phyloP scores from a whole-genome alignment of 768 basidiomycete species.

The Mycena latifolia region DNA sequence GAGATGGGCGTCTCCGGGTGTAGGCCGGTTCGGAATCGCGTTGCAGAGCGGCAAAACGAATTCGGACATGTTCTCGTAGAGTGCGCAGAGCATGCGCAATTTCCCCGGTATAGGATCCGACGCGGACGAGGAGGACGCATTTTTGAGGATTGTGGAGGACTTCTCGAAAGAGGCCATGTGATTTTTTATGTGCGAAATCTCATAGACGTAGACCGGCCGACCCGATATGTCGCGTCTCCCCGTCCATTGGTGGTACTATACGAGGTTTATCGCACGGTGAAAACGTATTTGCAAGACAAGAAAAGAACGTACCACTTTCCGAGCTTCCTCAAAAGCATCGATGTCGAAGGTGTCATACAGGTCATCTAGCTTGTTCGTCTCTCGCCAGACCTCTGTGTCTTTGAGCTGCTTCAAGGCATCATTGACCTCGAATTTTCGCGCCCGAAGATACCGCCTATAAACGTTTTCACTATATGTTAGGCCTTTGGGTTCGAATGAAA shows the following conservation, averaged over 20 bases:
- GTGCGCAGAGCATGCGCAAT: slow-evolving; percentile 39
- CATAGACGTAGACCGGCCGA: slow-evolving; percentile 45
- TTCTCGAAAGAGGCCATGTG: slow-evolving; percentile 63
- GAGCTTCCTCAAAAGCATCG: slow-evolving; percentile 58
- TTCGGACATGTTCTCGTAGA: slow-evolving; percentile 62
- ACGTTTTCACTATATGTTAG: not conserved
- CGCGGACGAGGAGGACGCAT: not conserved
- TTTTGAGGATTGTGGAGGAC: slow-evolving; percentile 29
- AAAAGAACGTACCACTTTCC: slow-evolving; percentile 44
- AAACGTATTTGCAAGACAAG: too few relatives aligned
- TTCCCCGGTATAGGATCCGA: slow-evolving; percentile 24
- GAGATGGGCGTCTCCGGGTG: slow-evolving; percentile 52
- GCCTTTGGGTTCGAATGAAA: not conserved
- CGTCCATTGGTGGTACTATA: slow-evolving; percentile 67
- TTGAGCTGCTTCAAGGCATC: slow-evolving; percentile 66
- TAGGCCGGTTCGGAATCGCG: slow-evolving; percentile 50
- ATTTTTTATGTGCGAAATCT: slow-evolving; percentile 50
- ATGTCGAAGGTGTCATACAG: slow-evolving; percentile 61
- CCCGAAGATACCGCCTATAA: slow-evolving; percentile 69
- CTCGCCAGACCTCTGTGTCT: slow-evolving; percentile 64
- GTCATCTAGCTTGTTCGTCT: slow-evolving; percentile 55
- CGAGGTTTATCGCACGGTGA: not conserved
- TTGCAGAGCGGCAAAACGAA: slow-evolving; percentile 63
- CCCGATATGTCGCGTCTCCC: slow-evolving; percentile 64
- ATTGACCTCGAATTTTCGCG: slow-evolving; percentile 61